A percentile compares a stretch with the other conserved stretches of the same genome.
These are phyloP conservation scores for Marasmius tenuissimus DNA, from an alignment of 1,284 basidiomycete species.

Conservation along the genomic window DNA sequence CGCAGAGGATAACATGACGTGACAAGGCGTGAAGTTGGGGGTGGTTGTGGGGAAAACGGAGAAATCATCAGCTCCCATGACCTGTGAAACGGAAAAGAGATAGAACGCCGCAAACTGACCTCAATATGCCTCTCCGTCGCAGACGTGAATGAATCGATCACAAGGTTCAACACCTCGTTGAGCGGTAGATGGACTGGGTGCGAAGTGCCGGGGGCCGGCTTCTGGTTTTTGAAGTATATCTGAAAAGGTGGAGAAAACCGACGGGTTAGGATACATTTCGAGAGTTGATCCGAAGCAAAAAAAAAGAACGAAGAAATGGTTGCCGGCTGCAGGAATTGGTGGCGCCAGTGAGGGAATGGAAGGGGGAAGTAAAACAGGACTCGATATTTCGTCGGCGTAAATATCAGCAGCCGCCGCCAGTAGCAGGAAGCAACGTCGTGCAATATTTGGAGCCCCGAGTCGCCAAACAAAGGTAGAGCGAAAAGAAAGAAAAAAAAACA, in stretches of 20 bases:
- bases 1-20: conserved; percentile 11
- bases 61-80: conserved; percentile 3
- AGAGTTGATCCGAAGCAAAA: neutral
- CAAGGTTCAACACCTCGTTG: conserved; percentile 76
- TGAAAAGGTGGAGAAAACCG: conserved; percentile 29
- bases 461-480: too few species aligned
- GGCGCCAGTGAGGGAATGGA: too few species aligned
- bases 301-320: neutral
- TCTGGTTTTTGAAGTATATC: conserved; percentile 97
- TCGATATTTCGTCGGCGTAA: too few species aligned
- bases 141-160: conserved; percentile 91
- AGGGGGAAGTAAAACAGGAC: too few species aligned
- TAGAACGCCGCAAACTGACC: conserved; percentile 38
- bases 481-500: too few species aligned
- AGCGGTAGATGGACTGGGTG: conserved; percentile 84
- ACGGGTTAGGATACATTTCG: neutral
- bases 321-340: too few species aligned
- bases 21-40: conserved; percentile 14
- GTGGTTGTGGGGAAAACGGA: conserved; percentile 11
- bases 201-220: conserved; percentile 59
- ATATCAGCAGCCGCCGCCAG: too few species aligned
- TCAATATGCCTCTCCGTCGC: conserved; percentile 97
- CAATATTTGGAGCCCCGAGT: too few species aligned
- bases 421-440: too few species aligned
- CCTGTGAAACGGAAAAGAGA: conserved; percentile 14